Conservation (phyloP, 306 rosid species). For the Corylus americana region DNA sequence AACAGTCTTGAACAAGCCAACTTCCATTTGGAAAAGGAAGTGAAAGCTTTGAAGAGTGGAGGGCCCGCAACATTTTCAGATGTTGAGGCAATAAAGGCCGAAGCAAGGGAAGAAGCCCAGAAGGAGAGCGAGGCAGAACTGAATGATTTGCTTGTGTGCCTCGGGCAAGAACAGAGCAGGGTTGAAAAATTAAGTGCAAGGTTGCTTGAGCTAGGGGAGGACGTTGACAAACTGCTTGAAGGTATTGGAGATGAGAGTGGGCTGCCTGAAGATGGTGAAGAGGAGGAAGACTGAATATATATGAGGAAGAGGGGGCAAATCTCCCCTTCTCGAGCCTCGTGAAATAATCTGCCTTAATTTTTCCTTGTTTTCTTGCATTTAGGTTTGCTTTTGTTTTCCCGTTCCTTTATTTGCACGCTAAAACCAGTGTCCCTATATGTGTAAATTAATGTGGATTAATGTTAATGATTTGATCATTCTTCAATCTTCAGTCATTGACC, state of each 20-base stretch:
- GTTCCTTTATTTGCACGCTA: not conserved
- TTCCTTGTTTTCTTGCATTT: not conserved
- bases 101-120: slow-evolving; percentile 96
- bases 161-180: slow-evolving; percentile 96
- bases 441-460: not conserved
- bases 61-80: slow-evolving; percentile 48
- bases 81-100: slow-evolving; percentile 74
- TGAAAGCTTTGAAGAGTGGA: slow-evolving; percentile 53
- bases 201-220: slow-evolving; percentile 87
- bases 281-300: slow-evolving; percentile 44
- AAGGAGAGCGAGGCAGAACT: slow-evolving; percentile 92
- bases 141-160: slow-evolving; percentile 91
- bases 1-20: slow-evolving; percentile 92
- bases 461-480: not conserved
- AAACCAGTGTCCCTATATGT: not conserved
- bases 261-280: slow-evolving; percentile 51
- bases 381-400: not conserved
- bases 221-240: slow-evolving; percentile 77
- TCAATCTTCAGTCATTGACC: not conserved
- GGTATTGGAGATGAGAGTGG: slow-evolving; percentile 81
- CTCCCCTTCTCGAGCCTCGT: not conserved
- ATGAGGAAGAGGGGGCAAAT: not conserved
- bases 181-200: slow-evolving; percentile 76
- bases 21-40: slow-evolving; percentile 72
- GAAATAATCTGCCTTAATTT: not conserved